phyloP scores from a whole-genome alignment of 352 stramenopile species.

The Aphanomyces astaci region DNA sequence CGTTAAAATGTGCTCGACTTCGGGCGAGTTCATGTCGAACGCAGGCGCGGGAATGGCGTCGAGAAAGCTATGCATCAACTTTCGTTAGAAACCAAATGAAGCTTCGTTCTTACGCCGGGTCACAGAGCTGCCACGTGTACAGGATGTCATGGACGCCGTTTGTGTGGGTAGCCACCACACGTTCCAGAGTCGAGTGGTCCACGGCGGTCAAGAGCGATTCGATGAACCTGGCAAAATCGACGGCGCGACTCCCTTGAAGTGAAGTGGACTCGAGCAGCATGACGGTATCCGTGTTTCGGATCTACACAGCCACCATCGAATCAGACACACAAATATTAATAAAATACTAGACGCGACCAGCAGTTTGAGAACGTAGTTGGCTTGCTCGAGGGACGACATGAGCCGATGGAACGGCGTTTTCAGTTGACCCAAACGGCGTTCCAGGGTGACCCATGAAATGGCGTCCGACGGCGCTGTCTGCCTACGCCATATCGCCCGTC shows the following conservation, averaged over 20 bases:
- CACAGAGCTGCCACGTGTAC: slow-evolving; percentile 12
- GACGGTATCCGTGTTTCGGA: background rate
- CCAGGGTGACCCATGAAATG: background rate
- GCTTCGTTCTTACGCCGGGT: background rate
- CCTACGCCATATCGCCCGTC: too few species aligned
- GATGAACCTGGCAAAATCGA: background rate
- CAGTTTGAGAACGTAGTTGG: slow-evolving; percentile 5
- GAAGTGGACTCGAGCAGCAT: background rate
- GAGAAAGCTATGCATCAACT: background rate
- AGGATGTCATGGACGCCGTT: slow-evolving; percentile 12
- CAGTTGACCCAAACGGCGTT: background rate
- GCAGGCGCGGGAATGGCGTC: background rate
- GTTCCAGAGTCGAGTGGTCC: background rate
- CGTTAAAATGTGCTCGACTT: slow-evolving; percentile 16
- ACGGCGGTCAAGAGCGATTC: background rate
- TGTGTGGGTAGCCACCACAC: background rate
- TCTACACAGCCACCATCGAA: background rate
- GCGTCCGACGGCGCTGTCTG: background rate
- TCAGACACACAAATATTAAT: background rate
- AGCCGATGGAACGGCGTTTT: slow-evolving; percentile 3
- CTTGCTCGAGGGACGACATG: background rate
- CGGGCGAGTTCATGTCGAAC: slow-evolving; percentile 19
- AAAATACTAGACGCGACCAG: background rate
- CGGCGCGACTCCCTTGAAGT: background rate
- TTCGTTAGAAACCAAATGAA: background rate